Percentiles rank a stretch among this genome's conserved stretches.
Evolutionary conservation across 805 yeast species (phyloP).

Genomic region (Peterozyma xylosa): DNA sequence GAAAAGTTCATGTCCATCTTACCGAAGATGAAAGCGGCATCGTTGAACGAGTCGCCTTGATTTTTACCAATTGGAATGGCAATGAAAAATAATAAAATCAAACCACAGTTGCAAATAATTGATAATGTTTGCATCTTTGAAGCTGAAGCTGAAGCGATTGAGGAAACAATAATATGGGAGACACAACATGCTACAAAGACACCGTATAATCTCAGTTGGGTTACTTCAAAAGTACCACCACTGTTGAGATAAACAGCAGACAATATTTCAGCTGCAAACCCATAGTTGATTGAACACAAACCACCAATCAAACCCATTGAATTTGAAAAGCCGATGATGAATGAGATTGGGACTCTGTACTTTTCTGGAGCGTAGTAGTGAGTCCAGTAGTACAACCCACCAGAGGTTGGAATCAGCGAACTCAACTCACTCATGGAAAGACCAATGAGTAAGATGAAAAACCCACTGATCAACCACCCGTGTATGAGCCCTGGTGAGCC

Average conservation of each 20-base stretch:
- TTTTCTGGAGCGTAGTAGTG: constrained; percentile 33
- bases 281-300: constrained; percentile 34
- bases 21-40: constrained; percentile 29
- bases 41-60: constrained; percentile 18
- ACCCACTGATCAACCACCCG: constrained; percentile 44
- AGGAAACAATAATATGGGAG: constrained; percentile 29
- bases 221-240: constrained; percentile 32
- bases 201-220: constrained; percentile 32
- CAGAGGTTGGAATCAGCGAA: constrained; percentile 52
- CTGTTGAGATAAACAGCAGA: constrained; percentile 32
- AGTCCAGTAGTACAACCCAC: constrained; percentile 53
- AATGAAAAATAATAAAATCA: constrained; percentile 31
- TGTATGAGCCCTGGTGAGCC: constrained; percentile 56
- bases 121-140: constrained; percentile 34
- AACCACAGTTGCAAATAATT: constrained; percentile 26
- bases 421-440: constrained; percentile 55
- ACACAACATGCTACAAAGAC: constrained; percentile 35
- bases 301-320: constrained; percentile 34
- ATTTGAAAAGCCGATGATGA: constrained; percentile 35
- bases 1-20: constrained; percentile 21
- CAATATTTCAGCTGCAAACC: constrained; percentile 34
- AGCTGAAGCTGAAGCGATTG: constrained; percentile 29
- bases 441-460: constrained; percentile 46
- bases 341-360: constrained; percentile 28
- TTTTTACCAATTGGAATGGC: constrained; percentile 36